Evolutionary conservation across 1,284 basidiomycete species (phyloP), one percentile per base, ranked within the genome.

Genomic region (Ceratobasidium sp.): DNA sequence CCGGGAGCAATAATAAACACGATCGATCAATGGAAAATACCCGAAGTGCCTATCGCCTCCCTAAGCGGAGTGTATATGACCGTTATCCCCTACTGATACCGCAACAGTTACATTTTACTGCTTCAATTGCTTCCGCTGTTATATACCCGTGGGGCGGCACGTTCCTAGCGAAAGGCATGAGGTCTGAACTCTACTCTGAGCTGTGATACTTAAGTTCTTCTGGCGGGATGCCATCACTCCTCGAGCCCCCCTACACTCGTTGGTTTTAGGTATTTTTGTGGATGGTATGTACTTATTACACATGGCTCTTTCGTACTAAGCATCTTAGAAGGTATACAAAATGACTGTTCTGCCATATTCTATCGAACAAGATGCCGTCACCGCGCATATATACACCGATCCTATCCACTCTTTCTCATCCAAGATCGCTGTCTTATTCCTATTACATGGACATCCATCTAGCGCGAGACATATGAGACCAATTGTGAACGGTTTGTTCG

Each of bases 371-470:
- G 61, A 44, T 51, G 28, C 44, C 63, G 26, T 76, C 3, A 63
- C 63, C 39, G 73, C 73, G 73, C 73, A 76, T 76, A 66, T 76
- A 76, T 51, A 76, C 53, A 42, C 63, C 33, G 58, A 76, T 58
- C 49, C 73, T 26, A 42, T 40, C 28, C 61, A 44, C 9, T 53
- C 61, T 4, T 53, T 42, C 15, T 46, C 63, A 4, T 67, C 73
- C 7, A 56, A 51, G 46, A 67, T 56, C 53, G 63, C 61, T 10
- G 73, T 76, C 13, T 10, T 76, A 40, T 76, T 76, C 46, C 46
- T 76, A 0, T 46, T 76, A 18, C 73, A 76, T 44, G 73, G 73
- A 5, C 53, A 76, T 28, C 73, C 73, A 9, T 61, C 73, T 39
- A 76, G 73, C 53, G 63, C 73, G 18, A 61, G 51, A 18, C 73